Percentiles rank a stretch among this genome's conserved stretches.
These are phyloP conservation scores for Populus hybrid DNA, from an alignment of 441 rosid genomes.

Conservation along the genomic window DNA sequence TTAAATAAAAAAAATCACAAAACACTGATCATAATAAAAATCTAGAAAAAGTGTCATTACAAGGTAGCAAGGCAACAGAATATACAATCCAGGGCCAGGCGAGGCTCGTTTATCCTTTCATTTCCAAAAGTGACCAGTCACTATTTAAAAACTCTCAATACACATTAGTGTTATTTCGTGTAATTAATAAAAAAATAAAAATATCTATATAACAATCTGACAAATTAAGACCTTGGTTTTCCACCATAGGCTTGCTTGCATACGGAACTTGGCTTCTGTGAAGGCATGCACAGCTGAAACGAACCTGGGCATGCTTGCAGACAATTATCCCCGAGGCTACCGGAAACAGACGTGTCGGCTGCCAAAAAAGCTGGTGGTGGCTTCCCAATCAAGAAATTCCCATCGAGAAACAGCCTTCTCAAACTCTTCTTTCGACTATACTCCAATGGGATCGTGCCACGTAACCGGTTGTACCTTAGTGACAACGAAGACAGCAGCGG, in stretches of 20 bases:
- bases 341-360: constrained; percentile 35
- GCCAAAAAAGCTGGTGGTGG: constrained; percentile 54
- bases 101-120: too few species aligned
- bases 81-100: too few species aligned
- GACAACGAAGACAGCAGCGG: constrained; percentile 63
- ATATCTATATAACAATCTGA: not conserved
- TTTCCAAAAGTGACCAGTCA: not conserved
- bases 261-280: constrained; percentile 61
- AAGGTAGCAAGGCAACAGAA: too few species aligned
- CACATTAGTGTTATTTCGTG: not conserved
- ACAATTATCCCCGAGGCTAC: constrained; percentile 88
- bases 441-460: constrained; percentile 62
- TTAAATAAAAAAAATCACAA: too few species aligned
- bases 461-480: constrained; percentile 62
- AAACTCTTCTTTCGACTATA: constrained; percentile 46
- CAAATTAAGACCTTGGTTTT: constrained; percentile 47
- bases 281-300: constrained; percentile 63
- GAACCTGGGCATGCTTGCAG: constrained; percentile 64
- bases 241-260: constrained; percentile 80
- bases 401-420: constrained; percentile 64
- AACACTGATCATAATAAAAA: not conserved
- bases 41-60: too few species aligned
- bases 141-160: not conserved
- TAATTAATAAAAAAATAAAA: not conserved
- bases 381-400: constrained; percentile 72